Conservation (phyloP, 345 rosid genomes). For the Litchi chinensis region DNA sequence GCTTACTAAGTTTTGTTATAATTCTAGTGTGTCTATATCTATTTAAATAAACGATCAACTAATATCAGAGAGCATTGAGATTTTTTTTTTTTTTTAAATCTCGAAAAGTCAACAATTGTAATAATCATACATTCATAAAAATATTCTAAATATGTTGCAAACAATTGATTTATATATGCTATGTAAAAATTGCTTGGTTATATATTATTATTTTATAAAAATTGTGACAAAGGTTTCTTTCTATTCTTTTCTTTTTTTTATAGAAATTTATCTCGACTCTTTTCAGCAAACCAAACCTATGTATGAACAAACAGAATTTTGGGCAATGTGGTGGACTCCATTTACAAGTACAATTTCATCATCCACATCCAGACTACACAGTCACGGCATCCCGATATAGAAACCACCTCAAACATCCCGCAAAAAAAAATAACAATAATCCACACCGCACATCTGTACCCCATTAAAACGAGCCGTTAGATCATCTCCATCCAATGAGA, state of each 20-base stretch:
- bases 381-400: neutral
- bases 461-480: conserved; percentile 23
- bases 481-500: neutral
- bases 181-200: too few relatives aligned
- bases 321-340: neutral
- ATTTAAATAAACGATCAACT: too few relatives aligned
- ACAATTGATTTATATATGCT: too few relatives aligned
- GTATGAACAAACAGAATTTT: neutral
- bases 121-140: too few relatives aligned
- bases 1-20: too few relatives aligned
- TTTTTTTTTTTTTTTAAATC: too few relatives aligned
- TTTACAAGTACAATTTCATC: neutral
- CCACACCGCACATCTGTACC: conserved; percentile 8
- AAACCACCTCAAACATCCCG: neutral
- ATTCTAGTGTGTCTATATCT: too few relatives aligned
- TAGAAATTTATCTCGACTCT: neutral
- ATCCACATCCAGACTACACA: neutral
- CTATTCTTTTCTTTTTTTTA: neutral
- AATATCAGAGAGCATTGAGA: too few relatives aligned
- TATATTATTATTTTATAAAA: neutral
- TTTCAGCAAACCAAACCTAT: neutral
- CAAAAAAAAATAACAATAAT: neutral
- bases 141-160: too few relatives aligned
- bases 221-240: neutral
- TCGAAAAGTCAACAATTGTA: too few relatives aligned